A percentile compares a stretch with the other conserved stretches of the same genome.
Evolutionary conservation across 2,329 filamentous ascomycete species (phyloP).

Genomic region (Colletotrichum cuscutae): DNA sequence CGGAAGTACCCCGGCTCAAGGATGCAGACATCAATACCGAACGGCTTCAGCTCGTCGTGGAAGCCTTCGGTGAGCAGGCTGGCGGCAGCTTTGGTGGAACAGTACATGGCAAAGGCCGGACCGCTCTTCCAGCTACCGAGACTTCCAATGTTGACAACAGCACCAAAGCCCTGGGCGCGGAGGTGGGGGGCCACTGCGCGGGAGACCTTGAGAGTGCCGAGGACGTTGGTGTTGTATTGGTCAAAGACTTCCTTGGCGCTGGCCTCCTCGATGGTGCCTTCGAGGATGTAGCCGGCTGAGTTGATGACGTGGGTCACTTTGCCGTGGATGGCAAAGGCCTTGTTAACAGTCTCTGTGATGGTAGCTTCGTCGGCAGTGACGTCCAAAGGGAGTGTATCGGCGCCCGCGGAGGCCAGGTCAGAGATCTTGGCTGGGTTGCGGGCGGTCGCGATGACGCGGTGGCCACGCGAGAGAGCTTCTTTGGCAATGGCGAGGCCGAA

Average conservation of each 20-base stretch:
- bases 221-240: constrained; percentile 63
- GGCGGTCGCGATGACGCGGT: constrained; percentile 62
- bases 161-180: constrained; percentile 46
- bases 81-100: constrained; percentile 57
- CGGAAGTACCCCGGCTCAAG: constrained; percentile 66
- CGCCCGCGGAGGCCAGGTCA: constrained; percentile 55
- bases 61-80: constrained; percentile 57
- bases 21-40: constrained; percentile 53
- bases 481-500: constrained; percentile 59
- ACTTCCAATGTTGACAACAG: constrained; percentile 58
- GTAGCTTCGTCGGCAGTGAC: constrained; percentile 51
- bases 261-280: constrained; percentile 53
- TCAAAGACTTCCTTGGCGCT: constrained; percentile 48
- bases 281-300: constrained; percentile 56
- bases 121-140: constrained; percentile 55
- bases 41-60: constrained; percentile 53
- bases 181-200: constrained; percentile 60
- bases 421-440: constrained; percentile 52
- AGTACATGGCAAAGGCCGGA: constrained; percentile 51
- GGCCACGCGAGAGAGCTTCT: constrained; percentile 55
- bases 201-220: constrained; percentile 60
- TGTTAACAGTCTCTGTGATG: constrained; percentile 49
- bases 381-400: constrained; percentile 56
- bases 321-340: constrained; percentile 45
- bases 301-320: constrained; percentile 61